Evolutionary conservation across 2,329 filamentous ascomycete genomes (phyloP), one percentile per base, ranked within the genome.

Genomic region (Botryotinia narcissicola): DNA sequence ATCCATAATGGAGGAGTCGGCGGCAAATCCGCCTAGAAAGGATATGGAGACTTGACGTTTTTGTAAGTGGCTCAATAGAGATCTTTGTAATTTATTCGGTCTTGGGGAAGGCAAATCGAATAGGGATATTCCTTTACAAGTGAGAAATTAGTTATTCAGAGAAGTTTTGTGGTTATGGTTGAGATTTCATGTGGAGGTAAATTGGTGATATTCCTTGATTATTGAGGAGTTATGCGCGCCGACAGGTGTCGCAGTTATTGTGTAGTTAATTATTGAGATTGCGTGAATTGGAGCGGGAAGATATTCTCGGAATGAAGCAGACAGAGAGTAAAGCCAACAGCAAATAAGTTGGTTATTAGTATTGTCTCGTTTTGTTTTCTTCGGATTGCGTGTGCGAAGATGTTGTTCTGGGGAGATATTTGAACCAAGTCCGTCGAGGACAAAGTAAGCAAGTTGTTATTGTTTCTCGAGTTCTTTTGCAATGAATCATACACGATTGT

Each of bases 1-100:
- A 75, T 84, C 83, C 83, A 84, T 84, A 73, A 72, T 76, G 75
- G 77, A 75, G 73, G 67, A 70, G 57, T 57, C 29, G 74, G 76
- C 71, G 73, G 74, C 64, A 67, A 71, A 57, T 57, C 70, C 60
- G 70, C 70, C 70, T 59, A 20, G 61, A 29, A 67, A 37, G 61
- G 51, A 64, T 67, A 59, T 40, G 18, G 46, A 62, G 57, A 40
- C 42, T 71, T 14, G 70, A 67, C n/a, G n/a, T 32, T 32, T 40
- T 67, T 35, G 70, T 59, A 72, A 37, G n/a, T 67, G 22, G 70
- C 20, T 72, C 61, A 59, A 64, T 54, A 29, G 60, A 66, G 35
- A 66, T 72, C 29, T 48, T 44, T 25, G 46, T 67, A 59, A 8
- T 42, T 57, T 59, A 29, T 59, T 42, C n/a, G 57, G 40, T 59